phyloP scores from a whole-genome alignment of 225 moss, liverwort and hornwort genomes.

The Bryoerythrophyllum caledonicum region DNA sequence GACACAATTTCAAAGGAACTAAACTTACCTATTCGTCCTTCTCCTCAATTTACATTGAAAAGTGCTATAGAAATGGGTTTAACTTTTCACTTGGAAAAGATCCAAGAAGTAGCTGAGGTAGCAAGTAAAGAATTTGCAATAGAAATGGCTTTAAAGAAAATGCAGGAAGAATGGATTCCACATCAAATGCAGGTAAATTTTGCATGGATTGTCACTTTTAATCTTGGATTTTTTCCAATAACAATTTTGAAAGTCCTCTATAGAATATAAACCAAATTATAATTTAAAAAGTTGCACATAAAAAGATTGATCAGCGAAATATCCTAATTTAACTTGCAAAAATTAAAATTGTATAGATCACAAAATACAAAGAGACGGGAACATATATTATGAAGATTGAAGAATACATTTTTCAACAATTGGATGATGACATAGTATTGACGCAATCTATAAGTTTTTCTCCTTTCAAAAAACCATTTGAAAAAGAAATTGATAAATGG shows the following conservation, averaged over 20 bases:
- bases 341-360: constrained; percentile 32
- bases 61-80: constrained; percentile 59
- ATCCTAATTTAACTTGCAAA: not conserved
- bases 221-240: not conserved
- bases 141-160: constrained; percentile 60
- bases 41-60: constrained; percentile 48
- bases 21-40: constrained; percentile 49
- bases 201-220: too few species aligned
- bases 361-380: constrained; percentile 68
- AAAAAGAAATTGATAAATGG: constrained; percentile 64
- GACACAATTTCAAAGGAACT: constrained; percentile 52
- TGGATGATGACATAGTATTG: constrained; percentile 77
- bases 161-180: constrained; percentile 69
- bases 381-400: constrained; percentile 86
- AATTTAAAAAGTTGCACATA: too few species aligned
- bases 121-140: constrained; percentile 78
- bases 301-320: too few species aligned
- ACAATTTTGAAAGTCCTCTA: not conserved
- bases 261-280: too few species aligned
- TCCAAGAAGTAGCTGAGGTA: constrained; percentile 65
- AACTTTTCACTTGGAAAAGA: constrained; percentile 40
- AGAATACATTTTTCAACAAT: constrained; percentile 64
- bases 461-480: constrained; percentile 78
- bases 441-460: constrained; percentile 81
- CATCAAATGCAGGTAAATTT: constrained; percentile 45